These are phyloP conservation scores for Monilinia polystroma DNA, from an alignment of 2,329 filamentous ascomycete genomes.

Conservation along the genomic window DNA sequence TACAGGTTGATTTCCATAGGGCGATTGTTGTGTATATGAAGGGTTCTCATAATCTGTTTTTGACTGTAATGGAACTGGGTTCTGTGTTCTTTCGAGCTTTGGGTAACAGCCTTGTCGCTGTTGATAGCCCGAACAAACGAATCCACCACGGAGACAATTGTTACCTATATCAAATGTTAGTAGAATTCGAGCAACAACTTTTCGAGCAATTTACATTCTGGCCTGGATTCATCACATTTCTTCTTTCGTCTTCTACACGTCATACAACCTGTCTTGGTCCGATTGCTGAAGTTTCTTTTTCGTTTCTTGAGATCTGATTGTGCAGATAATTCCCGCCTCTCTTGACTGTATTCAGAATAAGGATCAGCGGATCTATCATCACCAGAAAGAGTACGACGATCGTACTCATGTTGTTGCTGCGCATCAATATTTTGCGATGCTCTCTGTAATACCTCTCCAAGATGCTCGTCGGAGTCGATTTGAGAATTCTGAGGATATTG, in stretches of 20 bases:
- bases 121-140: slow-evolving; percentile 88
- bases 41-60: slow-evolving; percentile 61
- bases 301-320: slow-evolving; percentile 66
- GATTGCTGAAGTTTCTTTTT: slow-evolving; percentile 85
- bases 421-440: slow-evolving; percentile 45
- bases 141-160: slow-evolving; percentile 88
- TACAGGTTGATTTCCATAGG: slow-evolving; percentile 46
- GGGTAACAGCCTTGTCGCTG: slow-evolving; percentile 70
- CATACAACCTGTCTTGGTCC: slow-evolving; percentile 93
- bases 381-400: slow-evolving; percentile 41
- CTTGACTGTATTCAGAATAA: slow-evolving; percentile 41
- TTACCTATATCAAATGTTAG: slow-evolving; percentile 54
- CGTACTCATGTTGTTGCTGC: slow-evolving; percentile 43
- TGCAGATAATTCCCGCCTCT: slow-evolving; percentile 41
- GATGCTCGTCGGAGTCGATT: slow-evolving; percentile 48
- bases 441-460: slow-evolving; percentile 52
- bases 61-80: slow-evolving; percentile 74
- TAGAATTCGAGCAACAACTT: slow-evolving; percentile 11
- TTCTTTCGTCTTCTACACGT: slow-evolving; percentile 92
- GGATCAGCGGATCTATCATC: slow-evolving; percentile 42
- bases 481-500: slow-evolving; percentile 47
- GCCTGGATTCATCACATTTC: slow-evolving; percentile 95
- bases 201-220: slow-evolving; percentile 71
- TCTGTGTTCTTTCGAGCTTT: slow-evolving; percentile 69
- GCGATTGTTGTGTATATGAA: slow-evolving; percentile 59